Evolutionary conservation across 2,329 filamentous ascomycete species (phyloP).

Genomic region (Cladosporium sp.): DNA sequence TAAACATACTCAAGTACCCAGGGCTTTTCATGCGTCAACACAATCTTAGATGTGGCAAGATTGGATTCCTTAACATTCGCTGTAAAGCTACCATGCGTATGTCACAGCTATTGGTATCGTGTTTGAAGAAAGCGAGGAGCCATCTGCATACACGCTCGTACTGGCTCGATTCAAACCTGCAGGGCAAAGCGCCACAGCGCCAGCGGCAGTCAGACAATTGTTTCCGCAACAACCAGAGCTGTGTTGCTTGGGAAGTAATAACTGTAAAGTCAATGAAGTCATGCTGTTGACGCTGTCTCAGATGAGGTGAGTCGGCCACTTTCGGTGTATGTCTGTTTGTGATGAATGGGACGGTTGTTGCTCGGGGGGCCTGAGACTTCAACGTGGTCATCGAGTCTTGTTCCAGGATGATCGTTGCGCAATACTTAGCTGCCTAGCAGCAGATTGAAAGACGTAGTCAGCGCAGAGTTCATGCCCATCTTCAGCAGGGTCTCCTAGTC

Average conservation of each 20-base stretch:
- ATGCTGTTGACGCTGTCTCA: not conserved
- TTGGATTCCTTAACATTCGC: not conserved
- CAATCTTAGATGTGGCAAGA: not conserved
- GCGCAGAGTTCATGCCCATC: not conserved
- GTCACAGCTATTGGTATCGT: not conserved
- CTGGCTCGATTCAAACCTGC: constrained; percentile 10
- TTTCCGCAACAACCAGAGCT: constrained; percentile 12
- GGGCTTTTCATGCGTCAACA: not conserved
- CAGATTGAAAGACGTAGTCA: not conserved
- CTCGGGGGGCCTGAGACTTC: not conserved
- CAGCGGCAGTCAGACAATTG: not conserved
- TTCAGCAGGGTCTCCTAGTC: not conserved
- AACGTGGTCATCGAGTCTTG: not conserved
- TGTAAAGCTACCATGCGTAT: not conserved
- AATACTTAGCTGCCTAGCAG: not conserved
- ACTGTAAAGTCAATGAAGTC: not conserved
- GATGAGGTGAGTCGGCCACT: not conserved
- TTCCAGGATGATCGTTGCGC: not conserved
- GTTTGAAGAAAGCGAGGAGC: not conserved
- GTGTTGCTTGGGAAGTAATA: not conserved
- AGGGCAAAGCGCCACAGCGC: not conserved
- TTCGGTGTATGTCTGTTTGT: not conserved
- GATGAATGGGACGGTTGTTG: constrained; percentile 15
- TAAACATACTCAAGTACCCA: not conserved
- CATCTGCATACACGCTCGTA: not conserved